Conservation (phyloP, 768 basidiomycete species). For the Pisolithus tinctorius region DNA sequence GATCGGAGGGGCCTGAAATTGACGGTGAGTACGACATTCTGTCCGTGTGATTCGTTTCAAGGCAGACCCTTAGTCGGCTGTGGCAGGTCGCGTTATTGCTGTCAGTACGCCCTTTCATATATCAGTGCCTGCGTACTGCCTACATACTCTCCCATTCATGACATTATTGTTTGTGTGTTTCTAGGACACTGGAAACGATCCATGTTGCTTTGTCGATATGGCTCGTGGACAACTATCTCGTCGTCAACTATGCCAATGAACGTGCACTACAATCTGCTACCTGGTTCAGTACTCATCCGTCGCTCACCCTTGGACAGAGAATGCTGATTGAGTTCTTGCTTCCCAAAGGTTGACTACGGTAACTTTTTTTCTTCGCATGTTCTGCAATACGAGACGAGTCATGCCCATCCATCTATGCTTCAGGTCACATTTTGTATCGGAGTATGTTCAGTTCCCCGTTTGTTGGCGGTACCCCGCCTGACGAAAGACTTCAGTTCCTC, state of each 20-base stretch:
- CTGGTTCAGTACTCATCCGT: background rate
- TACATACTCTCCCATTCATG: too few relatives aligned
- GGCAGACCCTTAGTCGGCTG: background rate
- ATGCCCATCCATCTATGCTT: background rate
- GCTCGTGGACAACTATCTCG: conserved; percentile 4
- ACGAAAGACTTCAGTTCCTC: background rate
- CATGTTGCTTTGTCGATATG: conserved; percentile 6
- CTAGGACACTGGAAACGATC: conserved; percentile 2
- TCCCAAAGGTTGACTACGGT: background rate
- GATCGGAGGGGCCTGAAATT: conserved; percentile 3
- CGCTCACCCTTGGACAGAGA: background rate
- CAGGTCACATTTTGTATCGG: conserved; percentile 2
- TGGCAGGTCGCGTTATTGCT: conserved; percentile 3
- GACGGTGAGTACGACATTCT: background rate
- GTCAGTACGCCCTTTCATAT: background rate
- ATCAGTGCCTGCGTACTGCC: too few relatives aligned
- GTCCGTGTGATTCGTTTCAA: background rate
- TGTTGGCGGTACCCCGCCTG: background rate
- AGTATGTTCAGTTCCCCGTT: background rate
- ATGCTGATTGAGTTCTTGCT: background rate
- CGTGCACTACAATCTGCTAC: background rate
- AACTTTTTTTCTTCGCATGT: background rate
- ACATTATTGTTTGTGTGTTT: background rate
- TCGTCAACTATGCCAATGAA: background rate
- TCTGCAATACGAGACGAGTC: background rate